phyloP scores from a whole-genome alignment of 2,329 filamentous ascomycete species.

The Metarhizium brunneum region DNA sequence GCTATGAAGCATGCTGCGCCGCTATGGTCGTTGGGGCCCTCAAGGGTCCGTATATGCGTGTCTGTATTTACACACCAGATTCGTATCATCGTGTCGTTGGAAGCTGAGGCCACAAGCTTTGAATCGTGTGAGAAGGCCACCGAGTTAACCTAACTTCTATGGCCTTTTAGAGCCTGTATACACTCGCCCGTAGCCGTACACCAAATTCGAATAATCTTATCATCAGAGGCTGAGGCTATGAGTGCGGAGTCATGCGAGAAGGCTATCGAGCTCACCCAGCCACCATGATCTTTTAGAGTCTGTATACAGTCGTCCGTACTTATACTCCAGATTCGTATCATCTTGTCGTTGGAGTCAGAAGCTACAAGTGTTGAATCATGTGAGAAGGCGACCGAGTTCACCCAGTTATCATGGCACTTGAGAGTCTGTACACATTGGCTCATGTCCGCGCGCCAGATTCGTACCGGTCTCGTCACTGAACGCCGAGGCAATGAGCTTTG shows the following conservation, averaged over 20 bases:
- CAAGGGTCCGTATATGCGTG: too few relatives aligned
- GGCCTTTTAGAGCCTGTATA: not conserved
- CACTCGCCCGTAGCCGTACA: not conserved
- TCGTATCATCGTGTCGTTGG: not conserved
- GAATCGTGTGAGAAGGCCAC: not conserved
- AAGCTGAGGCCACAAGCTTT: not conserved
- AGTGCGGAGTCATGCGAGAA: not conserved
- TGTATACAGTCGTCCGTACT: not conserved
- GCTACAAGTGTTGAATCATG: not conserved
- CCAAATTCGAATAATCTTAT: not conserved
- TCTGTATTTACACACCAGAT: not conserved
- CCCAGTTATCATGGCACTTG: conserved; percentile 2
- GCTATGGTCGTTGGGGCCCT: conserved; percentile 2
- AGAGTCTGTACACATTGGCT: not conserved
- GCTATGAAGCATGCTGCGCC: not conserved
- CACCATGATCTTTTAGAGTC: too few relatives aligned
- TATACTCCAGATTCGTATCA: not conserved
- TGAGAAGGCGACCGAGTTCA: not conserved
- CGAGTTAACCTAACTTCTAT: not conserved
- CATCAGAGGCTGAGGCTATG: not conserved
- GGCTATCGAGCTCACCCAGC: not conserved
- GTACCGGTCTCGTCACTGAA: not conserved
- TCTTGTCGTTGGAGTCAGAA: not conserved
- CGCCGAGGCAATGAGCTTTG: not conserved
- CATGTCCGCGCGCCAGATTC: not conserved